Percentiles rank a stretch among this genome's conserved stretches.
These are phyloP conservation scores for Cadophora malorum DNA, from an alignment of 2,329 filamentous ascomycete species.

Conservation along the genomic window DNA sequence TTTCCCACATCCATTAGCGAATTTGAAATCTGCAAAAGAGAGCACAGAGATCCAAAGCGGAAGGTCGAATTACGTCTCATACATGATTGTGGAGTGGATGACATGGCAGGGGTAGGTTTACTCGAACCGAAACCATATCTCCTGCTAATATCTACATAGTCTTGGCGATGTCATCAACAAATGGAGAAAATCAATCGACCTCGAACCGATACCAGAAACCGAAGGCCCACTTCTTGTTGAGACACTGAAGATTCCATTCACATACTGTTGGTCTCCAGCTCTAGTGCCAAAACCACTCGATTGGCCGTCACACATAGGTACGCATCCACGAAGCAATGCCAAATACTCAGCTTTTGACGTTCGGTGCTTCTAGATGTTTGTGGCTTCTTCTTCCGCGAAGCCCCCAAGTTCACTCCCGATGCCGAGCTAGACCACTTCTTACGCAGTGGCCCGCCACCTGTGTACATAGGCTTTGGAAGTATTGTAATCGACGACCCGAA, in stretches of 20 bases:
- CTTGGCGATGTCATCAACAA: conserved; percentile 22
- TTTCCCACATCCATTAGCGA: conserved; percentile 52
- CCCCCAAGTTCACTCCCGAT: conserved; percentile 52
- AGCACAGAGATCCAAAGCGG: conserved; percentile 42
- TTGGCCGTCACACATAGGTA: conserved; percentile 32
- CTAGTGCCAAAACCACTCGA: conserved; percentile 33
- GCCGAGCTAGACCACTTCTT: conserved; percentile 32
- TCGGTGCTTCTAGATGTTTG: conserved; percentile 56
- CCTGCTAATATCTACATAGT: background rate
- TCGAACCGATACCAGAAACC: conserved; percentile 42
- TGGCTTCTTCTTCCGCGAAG: conserved; percentile 77
- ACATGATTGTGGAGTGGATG: conserved; percentile 54
- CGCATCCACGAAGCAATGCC: conserved; percentile 31
- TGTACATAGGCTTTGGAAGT: conserved; percentile 38
- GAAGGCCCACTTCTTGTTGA: conserved; percentile 44
- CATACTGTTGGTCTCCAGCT: conserved; percentile 33
- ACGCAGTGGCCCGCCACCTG: conserved; percentile 28
- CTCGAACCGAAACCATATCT: background rate
- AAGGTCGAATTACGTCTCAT: conserved; percentile 53
- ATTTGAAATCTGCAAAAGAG: conserved; percentile 48
- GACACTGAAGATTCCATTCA: conserved; percentile 28
- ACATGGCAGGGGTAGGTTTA: conserved; percentile 55
- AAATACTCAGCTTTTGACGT: background rate
- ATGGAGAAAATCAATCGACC: conserved; percentile 16
- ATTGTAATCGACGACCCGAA: conserved; percentile 46